phyloP scores from a whole-genome alignment of 805 yeast genomes.

The Candida chauliodis region DNA sequence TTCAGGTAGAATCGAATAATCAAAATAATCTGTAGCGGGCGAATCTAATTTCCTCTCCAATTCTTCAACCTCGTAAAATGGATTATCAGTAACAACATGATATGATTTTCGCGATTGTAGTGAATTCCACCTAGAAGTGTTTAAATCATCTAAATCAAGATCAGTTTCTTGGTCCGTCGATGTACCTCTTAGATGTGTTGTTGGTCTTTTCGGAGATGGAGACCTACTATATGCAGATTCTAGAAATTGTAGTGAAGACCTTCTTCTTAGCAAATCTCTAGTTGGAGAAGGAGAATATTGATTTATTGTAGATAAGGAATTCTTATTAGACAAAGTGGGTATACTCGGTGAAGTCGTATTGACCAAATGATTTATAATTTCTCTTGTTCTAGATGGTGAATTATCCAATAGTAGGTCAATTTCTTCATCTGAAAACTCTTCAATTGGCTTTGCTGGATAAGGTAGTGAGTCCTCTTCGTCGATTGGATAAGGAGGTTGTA shows the following conservation, averaged over 20 bases:
- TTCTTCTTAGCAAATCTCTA: slow-evolving; percentile 2
- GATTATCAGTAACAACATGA: slow-evolving; percentile 10
- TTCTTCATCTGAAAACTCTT: slow-evolving; percentile 8
- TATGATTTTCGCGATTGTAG: slow-evolving; percentile 9
- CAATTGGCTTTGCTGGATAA: slow-evolving; percentile 10
- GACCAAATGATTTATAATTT: slow-evolving; percentile 4
- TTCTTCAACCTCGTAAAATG: slow-evolving; percentile 11
- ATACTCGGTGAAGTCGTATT: slow-evolving; percentile 4
- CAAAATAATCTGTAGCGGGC: slow-evolving; percentile 25
- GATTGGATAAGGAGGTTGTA: slow-evolving; percentile 6
- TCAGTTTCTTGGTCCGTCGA: background rate
- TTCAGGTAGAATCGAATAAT: slow-evolving; percentile 34
- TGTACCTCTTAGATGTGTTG: background rate
- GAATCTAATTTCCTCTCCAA: slow-evolving; percentile 13
- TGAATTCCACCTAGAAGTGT: slow-evolving; percentile 11
- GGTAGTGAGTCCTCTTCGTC: slow-evolving; percentile 2
- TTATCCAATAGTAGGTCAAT: slow-evolving; percentile 1
- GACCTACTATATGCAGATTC: slow-evolving; percentile 2
- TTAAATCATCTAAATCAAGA: background rate
- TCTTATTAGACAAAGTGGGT: slow-evolving; percentile 6
- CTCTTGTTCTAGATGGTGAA: slow-evolving; percentile 9
- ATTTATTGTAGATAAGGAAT: slow-evolving; percentile 3
- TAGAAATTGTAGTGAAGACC: background rate
- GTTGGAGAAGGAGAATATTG: slow-evolving; percentile 1
- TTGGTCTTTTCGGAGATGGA: slow-evolving; percentile 5